phyloP scores from a whole-genome alignment of 2,329 filamentous ascomycete genomes.

The Drechslera avenae region DNA sequence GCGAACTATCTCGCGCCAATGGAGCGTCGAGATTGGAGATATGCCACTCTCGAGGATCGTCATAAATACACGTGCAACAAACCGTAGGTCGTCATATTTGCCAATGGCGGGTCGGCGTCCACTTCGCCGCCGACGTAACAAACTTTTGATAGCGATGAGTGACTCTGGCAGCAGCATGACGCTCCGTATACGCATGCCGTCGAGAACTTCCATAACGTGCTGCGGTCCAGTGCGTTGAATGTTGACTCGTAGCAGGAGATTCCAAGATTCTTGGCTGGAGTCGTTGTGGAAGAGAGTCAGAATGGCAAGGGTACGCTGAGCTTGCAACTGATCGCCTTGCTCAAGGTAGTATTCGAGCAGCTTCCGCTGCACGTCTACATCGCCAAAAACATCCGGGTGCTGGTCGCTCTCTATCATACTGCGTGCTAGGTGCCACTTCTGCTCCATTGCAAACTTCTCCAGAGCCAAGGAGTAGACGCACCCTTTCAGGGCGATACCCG shows the following conservation, averaged over 20 bases:
- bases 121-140: conserved; percentile 48
- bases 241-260: conserved; percentile 54
- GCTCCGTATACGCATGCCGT: conserved; percentile 57
- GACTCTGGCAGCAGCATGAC: conserved; percentile 53
- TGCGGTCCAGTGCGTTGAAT: conserved; percentile 33
- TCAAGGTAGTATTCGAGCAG: conserved; percentile 60
- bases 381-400: conserved; percentile 67
- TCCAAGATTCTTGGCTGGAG: conserved; percentile 50
- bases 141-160: conserved; percentile 46
- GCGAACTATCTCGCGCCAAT: conserved; percentile 65
- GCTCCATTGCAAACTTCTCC: conserved; percentile 64
- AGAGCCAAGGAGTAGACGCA: conserved; percentile 71
- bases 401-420: conserved; percentile 64
- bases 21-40: conserved; percentile 47
- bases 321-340: conserved; percentile 57
- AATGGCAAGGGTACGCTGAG: conserved; percentile 62
- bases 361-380: conserved; percentile 59
- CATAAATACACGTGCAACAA: conserved; percentile 57
- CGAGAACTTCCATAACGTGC: conserved; percentile 45
- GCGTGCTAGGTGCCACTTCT: conserved; percentile 59
- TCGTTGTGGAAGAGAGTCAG: conserved; percentile 53
- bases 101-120: conserved; percentile 43
- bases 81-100: conserved; percentile 47
- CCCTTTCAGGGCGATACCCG: conserved; percentile 66
- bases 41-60: conserved; percentile 53